A percentile compares a stretch with the other conserved stretches of the same genome.
Conservation (phyloP, 148 eudicot species). For the Fagopyrum homotropicum region DNA sequence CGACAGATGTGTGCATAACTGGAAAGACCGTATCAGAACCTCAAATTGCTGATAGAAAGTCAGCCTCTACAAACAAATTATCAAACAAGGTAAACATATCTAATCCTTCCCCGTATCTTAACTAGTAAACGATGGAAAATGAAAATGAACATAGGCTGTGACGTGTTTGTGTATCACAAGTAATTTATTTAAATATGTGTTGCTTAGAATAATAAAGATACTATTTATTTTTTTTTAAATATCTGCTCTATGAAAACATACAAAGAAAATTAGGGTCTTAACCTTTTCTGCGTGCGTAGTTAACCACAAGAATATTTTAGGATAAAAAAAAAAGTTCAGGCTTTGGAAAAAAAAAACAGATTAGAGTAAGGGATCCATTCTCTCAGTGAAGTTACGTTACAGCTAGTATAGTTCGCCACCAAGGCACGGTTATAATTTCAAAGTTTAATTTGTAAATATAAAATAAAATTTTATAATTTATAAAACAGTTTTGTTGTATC, state of each 20-base stretch:
- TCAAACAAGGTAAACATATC: constrained; percentile 26
- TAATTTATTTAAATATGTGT: background rate
- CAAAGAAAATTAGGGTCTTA: background rate
- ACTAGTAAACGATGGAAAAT: background rate
- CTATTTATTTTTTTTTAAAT: background rate
- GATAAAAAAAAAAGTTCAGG: background rate
- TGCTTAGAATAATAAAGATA: background rate
- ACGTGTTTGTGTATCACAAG: background rate
- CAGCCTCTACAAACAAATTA: constrained; percentile 22
- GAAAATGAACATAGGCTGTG: background rate
- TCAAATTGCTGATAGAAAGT: constrained; percentile 22
- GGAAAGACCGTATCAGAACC: constrained; percentile 14
- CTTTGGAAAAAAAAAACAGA: background rate
- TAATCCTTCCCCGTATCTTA: background rate
- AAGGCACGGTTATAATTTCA: too few relatives aligned
- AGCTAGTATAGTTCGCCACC: background rate
- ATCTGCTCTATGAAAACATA: background rate
- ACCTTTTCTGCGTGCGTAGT: background rate
- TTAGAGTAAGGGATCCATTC: background rate
- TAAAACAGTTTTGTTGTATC: too few relatives aligned
- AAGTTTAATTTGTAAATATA: too few relatives aligned
- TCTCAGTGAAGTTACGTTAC: background rate
- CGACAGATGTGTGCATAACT: background rate
- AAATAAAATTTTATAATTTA: too few relatives aligned
- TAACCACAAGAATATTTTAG: background rate